phyloP scores from a whole-genome alignment of 1,284 basidiomycete species.

The Gomphus sp. region DNA sequence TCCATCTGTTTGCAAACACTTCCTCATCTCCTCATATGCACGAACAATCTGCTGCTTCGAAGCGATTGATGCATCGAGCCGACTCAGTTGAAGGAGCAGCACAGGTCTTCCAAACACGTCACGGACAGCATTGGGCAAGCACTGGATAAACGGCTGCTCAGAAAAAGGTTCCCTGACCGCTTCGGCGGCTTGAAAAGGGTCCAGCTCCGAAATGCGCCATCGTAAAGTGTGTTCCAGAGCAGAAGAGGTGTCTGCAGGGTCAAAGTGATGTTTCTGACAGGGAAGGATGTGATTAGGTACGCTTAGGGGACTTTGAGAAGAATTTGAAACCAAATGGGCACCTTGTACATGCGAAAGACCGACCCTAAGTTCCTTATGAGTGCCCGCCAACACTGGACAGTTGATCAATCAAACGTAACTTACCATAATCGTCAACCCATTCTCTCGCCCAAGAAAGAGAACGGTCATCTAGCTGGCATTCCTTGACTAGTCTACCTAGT shows the following conservation, averaged over 20 bases:
- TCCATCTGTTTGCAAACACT: conserved; percentile 4
- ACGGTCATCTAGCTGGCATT: conserved; percentile 39
- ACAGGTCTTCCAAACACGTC: conserved; percentile 60
- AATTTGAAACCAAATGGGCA: conserved; percentile 23
- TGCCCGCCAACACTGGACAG: conserved; percentile 2
- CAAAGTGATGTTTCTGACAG: conserved; percentile 58
- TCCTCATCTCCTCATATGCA: conserved; percentile 10
- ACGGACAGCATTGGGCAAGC: conserved; percentile 39
- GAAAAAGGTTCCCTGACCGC: neutral
- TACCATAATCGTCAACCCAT: conserved; percentile 57
- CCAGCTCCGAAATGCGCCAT: conserved; percentile 49
- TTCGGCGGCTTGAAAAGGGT: conserved; percentile 19
- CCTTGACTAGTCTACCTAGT: conserved; percentile 47
- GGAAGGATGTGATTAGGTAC: conserved; percentile 9
- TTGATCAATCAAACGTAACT: conserved; percentile 16
- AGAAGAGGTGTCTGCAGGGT: conserved; percentile 52
- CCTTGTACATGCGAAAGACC: conserved; percentile 57
- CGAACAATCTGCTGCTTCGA: conserved; percentile 12
- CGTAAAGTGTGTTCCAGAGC: conserved; percentile 43
- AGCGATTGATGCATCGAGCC: conserved; percentile 17
- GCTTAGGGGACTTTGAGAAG: conserved; percentile 9
- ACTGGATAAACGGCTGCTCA: conserved; percentile 26
- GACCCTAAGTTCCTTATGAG: conserved; percentile 32
- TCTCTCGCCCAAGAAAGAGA: conserved; percentile 40
- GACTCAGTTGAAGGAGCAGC: conserved; percentile 40